phyloP scores from a whole-genome alignment of 768 basidiomycete genomes.

The Panellus pusillus region DNA sequence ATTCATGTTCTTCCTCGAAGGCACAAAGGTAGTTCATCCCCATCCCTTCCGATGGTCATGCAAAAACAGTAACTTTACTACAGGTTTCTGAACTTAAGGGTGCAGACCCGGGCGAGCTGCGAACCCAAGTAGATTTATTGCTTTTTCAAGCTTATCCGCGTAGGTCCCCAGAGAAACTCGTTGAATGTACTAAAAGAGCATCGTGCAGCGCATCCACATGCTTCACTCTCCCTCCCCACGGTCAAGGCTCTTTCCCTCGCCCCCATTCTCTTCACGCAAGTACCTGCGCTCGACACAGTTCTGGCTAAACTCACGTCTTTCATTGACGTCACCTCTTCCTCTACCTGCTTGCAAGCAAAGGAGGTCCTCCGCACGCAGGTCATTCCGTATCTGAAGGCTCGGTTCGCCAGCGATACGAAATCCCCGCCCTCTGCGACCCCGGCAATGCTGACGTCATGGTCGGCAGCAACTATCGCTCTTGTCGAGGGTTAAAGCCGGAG shows the following conservation, averaged over 20 bases:
- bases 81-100: conserved; percentile 75
- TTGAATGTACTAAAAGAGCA: neutral
- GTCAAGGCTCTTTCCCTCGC: conserved; percentile 64
- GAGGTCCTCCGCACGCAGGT: conserved; percentile 48
- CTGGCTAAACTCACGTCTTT: conserved; percentile 60
- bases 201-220: conserved; percentile 72
- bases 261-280: conserved; percentile 75
- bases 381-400: conserved; percentile 63
- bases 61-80: neutral
- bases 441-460: conserved; percentile 47
- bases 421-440: conserved; percentile 33
- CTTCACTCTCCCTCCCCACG: conserved; percentile 55
- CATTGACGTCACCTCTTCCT: conserved; percentile 50
- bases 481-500: conserved; percentile 43
- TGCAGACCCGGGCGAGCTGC: conserved; percentile 65
- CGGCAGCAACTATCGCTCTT: conserved; percentile 45
- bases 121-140: conserved; percentile 71
- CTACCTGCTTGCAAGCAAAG: conserved; percentile 42
- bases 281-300: conserved; percentile 68
- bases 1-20: conserved; percentile 84
- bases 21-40: conserved; percentile 57
- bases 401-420: conserved; percentile 35
- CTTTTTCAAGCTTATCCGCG: conserved; percentile 80
- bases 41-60: neutral
- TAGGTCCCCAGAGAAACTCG: conserved; percentile 37